phyloP scores from a whole-genome alignment of 768 basidiomycete genomes.

The Suillus clintonianus region DNA sequence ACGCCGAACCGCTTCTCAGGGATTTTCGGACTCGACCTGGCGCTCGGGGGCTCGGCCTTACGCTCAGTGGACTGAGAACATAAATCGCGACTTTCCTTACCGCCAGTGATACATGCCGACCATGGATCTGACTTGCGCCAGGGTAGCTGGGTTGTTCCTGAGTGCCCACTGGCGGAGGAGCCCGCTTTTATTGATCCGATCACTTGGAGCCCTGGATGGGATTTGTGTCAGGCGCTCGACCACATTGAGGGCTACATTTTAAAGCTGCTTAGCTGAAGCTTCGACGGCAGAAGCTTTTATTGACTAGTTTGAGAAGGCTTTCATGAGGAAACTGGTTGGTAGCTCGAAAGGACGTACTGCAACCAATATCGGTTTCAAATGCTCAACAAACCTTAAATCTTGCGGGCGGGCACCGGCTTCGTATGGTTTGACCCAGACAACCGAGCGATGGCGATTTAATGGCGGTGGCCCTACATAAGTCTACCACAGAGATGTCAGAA shows the following conservation, averaged over 20 bases:
- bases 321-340: neutral
- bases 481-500: neutral
- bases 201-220: neutral
- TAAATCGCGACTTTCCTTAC: neutral
- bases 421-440: neutral
- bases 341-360: neutral
- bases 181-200: neutral
- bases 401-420: neutral
- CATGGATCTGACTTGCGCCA: neutral
- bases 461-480: neutral
- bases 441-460: neutral
- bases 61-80: neutral
- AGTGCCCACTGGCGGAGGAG: neutral
- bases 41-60: neutral
- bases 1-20: too few species aligned
- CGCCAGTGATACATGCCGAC: neutral
- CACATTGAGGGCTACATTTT: neutral
- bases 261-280: neutral
- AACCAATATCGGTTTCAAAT: too few species aligned
- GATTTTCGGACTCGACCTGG: neutral
- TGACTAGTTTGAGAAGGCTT: neutral
- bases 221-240: too few species aligned
- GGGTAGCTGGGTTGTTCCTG: neutral
- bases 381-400: neutral
- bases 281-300: neutral